Base-by-base conservation (phyloP, 2,329 filamentous ascomycete genomes). In the Phialemonium atrogriseum region DNA sequence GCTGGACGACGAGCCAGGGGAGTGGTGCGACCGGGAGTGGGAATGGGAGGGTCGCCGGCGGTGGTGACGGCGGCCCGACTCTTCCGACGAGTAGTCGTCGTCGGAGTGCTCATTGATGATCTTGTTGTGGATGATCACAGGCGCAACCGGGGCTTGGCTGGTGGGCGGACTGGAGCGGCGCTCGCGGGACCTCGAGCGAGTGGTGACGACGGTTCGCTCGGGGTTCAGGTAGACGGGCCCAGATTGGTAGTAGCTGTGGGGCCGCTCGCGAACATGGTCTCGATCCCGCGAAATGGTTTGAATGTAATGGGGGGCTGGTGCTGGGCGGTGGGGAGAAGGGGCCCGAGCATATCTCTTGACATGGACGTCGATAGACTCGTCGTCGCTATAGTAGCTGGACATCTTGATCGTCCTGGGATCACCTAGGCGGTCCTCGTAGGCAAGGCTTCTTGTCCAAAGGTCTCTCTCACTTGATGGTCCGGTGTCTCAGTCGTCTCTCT, bases 41-140 rank as follows among this genome's bases (percentile, higher is more conserved):
- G 50, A 48, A 34, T 32, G 42, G 4, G 52, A 51, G 14, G 44
- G 51, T 35, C 53, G 51, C 33, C 52, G 48, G 34, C 43, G 55
- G 28, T 46, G 50, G 24, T 49, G 46, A 20, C 53, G 51, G 17
- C 59, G 44, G 7, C 44, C 53, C 3, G 59, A 58, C 11, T 60
- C 58, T 21, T 68, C 66, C 5, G 60, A 67, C 13, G 64, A 66
- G 7, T 49, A 54, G 44, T 47, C 47, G 24, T 48, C 39, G 35
- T 58, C 50, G 11, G 47, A 54, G 31, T 62, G 43, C 14, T 66
- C 59, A 37, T 68, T 67, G 43, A 69, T 66, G 35, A 71, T 66
- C 35, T 59, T 59, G 49, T 74, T 76, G 46, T 74, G 72, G 48
- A 77, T 75, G 32, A 77, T 66, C 28, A 77, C 60, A 1, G 70